phyloP scores from a whole-genome alignment of 768 basidiomycete species.

The Flagelloscypha sp. region DNA sequence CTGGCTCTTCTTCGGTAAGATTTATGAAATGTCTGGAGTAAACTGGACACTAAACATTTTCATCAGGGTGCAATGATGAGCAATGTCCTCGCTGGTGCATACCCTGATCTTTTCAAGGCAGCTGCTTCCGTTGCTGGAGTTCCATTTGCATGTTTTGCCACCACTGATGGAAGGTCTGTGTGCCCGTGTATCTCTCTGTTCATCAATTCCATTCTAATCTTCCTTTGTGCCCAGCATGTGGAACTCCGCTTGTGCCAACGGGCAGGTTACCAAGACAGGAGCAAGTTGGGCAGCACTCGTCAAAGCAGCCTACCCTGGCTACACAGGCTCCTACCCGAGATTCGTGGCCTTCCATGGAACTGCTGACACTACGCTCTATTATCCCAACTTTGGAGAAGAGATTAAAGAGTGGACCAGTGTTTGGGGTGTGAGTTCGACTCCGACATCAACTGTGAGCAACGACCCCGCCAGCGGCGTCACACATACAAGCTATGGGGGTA shows the following conservation, averaged over 20 bases:
- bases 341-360: conserved; percentile 53
- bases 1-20: conserved; percentile 45
- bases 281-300: conserved; percentile 44
- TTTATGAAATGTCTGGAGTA: too few relatives aligned
- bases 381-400: conserved; percentile 41
- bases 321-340: conserved; percentile 42
- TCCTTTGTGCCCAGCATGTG: conserved; percentile 36
- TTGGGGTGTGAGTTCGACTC: conserved; percentile 35
- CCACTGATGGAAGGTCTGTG: too few relatives aligned
- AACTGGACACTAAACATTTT: too few relatives aligned
- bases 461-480: conserved; percentile 39
- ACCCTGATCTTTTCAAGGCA: conserved; percentile 46
- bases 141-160: conserved; percentile 47
- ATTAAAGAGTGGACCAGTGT: conserved; percentile 52
- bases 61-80: too few relatives aligned
- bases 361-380: conserved; percentile 41
- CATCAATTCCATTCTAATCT: too few relatives aligned
- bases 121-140: conserved; percentile 45
- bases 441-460: conserved; percentile 29
- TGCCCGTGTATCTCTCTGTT: too few relatives aligned
- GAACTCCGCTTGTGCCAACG: conserved; percentile 39
- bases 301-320: conserved; percentile 41
- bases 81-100: conserved; percentile 43
- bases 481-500: conserved; percentile 40
- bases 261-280: conserved; percentile 33